Conservation (phyloP, 202 grass and related monocot genomes). For the Musa balbisiana region DNA sequence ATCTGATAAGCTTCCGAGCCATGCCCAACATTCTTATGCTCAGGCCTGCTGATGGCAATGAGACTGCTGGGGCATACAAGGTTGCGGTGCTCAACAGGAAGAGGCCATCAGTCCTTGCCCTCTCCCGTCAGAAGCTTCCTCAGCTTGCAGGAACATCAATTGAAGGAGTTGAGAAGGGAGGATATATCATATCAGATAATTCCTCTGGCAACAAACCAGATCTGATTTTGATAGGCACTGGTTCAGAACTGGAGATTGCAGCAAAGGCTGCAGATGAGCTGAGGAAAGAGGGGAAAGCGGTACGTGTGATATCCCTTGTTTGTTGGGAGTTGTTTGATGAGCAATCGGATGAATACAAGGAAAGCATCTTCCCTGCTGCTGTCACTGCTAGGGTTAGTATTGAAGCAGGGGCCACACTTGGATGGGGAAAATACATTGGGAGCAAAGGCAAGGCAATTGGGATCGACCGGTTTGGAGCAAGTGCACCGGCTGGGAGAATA, state of each 20-base stretch:
- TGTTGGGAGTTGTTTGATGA: constrained; percentile 10
- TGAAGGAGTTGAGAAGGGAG: constrained; percentile 1
- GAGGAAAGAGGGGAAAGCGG: constrained; percentile 3
- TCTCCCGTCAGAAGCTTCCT: constrained; percentile 7
- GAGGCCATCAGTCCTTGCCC: constrained; percentile 4
- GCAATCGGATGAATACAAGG: constrained; percentile 5
- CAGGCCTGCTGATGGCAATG: constrained; percentile 4
- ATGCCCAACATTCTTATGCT: constrained; percentile 13
- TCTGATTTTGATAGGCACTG: neutral
- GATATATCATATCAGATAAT: constrained; percentile 1
- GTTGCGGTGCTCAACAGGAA: constrained; percentile 9
- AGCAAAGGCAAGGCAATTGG: constrained; percentile 1
- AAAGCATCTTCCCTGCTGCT: neutral
- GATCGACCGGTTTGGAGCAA: neutral
- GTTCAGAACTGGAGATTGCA: constrained; percentile 3
- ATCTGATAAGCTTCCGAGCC: constrained; percentile 3
- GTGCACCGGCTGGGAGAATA: neutral
- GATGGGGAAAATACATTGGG: neutral
- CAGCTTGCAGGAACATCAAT: neutral
- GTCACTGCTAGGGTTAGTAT: constrained; percentile 9
- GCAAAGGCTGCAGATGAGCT: constrained; percentile 10
- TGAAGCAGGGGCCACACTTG: constrained; percentile 7
- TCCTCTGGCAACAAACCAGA: neutral
- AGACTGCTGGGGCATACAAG: constrained; percentile 6
- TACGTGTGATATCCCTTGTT: neutral